Evolutionary conservation across 2,329 filamentous ascomycete genomes (phyloP), one percentile per base, ranked within the genome.

Genomic region (Grosmannia penicillata): DNA sequence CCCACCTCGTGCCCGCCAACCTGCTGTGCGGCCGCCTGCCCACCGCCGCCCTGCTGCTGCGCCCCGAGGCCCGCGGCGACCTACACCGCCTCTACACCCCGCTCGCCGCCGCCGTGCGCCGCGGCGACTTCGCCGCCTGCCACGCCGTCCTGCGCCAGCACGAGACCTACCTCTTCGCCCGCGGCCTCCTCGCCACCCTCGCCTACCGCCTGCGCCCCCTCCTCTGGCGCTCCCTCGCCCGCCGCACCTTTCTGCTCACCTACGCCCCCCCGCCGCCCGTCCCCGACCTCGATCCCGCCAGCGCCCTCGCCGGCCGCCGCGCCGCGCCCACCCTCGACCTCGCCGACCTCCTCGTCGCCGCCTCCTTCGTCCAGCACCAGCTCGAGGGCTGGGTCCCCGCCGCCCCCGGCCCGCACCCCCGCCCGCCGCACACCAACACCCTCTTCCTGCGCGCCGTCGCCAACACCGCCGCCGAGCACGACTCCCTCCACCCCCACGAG

Each of bases 1-100:
- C 82, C 31, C 89, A 87, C 54, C 73, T 95, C 28, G 78, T 93
- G 42, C 72, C 85, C 1, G 72, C 76, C 48, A 94, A 93, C 53
- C 68, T 95, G 39, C 75, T 93, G 27, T 68, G 93, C 33, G 89
- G 86, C 18, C 78, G 84, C 23, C 84, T 95, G 47, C 87, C 89
- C 1, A 80, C 79, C 1, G 52, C 61, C 8, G 43, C 56, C 3
- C 68, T 94, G 1, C 70, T 93, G 32, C 61, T 69, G 28, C 72
- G 78, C 1, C 78, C 81, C 4, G 84, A 91, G 58, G 77, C 83
- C 11, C 53, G n/a, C 53, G 57, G 62, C 39, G 69, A 68, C 1
- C 62, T 93, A 18, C 65, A 63, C 0, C 63, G 74, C 18, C 68
- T 78, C 35, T 95, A 93, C 55, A 49, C 70, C 2, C 84, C 83